Evolutionary conservation across 2,329 filamentous ascomycete genomes (phyloP).

Genomic region (Diaporthe capsici): DNA sequence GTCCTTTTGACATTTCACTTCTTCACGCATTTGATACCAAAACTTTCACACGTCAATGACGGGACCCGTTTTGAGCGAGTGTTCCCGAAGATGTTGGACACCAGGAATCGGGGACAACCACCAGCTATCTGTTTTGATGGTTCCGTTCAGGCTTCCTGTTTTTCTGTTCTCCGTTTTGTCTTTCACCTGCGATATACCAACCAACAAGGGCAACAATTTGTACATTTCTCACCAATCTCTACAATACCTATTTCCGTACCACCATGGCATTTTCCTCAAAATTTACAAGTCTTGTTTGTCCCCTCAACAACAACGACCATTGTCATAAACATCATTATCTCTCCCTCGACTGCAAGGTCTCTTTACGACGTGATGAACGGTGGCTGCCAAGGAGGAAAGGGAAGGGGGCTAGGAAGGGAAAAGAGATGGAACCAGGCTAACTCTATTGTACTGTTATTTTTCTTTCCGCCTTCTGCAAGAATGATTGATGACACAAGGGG

Average conservation of each 20-base stretch:
- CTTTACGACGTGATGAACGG: constrained; percentile 37
- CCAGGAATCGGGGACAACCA: constrained; percentile 34
- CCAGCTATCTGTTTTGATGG: constrained; percentile 31
- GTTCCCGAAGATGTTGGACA: constrained; percentile 26
- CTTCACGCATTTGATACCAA: constrained; percentile 44
- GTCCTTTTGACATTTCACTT: constrained; percentile 47
- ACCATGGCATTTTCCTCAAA: constrained; percentile 27
- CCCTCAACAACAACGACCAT: constrained; percentile 2
- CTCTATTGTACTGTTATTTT: constrained; percentile 37
- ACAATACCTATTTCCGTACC: constrained; percentile 21
- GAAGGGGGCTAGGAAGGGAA: constrained; percentile 16
- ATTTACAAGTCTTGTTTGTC: constrained; percentile 28
- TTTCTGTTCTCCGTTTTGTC: neutral
- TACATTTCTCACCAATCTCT: constrained; percentile 32
- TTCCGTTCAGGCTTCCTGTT: neutral
- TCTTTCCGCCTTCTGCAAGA: constrained; percentile 29
- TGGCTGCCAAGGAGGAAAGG: constrained; percentile 22
- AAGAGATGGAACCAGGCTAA: constrained; percentile 17
- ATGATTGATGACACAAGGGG: constrained; percentile 42
- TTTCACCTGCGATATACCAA: constrained; percentile 31
- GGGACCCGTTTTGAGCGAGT: constrained; percentile 30
- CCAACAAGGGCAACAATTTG: constrained; percentile 34
- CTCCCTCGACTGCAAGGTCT: constrained; percentile 20
- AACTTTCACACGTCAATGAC: constrained; percentile 32
- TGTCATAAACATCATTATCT: constrained; percentile 10